Base-by-base conservation (phyloP, 495 filamentous ascomycete genomes). In the Penicillium arizonense region DNA sequence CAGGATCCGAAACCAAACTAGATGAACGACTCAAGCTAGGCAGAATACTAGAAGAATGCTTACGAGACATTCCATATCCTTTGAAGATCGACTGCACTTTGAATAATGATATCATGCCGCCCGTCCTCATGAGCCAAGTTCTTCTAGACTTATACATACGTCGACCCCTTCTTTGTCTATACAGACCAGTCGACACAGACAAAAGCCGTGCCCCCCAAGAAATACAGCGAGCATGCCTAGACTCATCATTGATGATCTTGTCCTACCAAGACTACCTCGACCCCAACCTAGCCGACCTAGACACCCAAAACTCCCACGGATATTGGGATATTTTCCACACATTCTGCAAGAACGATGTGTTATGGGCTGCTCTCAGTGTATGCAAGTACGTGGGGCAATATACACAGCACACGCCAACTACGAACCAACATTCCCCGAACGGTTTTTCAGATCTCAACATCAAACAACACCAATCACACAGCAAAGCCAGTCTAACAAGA, bases 241-340 rank as follows among this genome's bases (percentile, higher is more conserved):
- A 67, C 7, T 62, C 58, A 4, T 63, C 58, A 1, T 36, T 65
- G 1, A 50, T 40, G 2, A 47, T 67, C 14, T 28, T 70, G 8
- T 63, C 63, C 12, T 63, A 63, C 14, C 64, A 67, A 40, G 62
- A 65, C 20, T 51, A 58, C 18, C 65, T 70, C 32, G 67, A 67
- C 24, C 64, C 67, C 6, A 55, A 34, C 7, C 38, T 61, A 9
- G 36, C 53, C 2, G 59, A 63, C 16, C 45, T 57, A 35, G 57
- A 65, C 12, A 20, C 53, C 1, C 42, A 43, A 14, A 49, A 55
- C 11, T 52, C 45, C 5, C 55, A 33, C 18, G 13, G 37, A 12
- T 64, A 58, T 45, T 70, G 64, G 67, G 50, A 65, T 24, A 38
- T 58, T 3, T 67, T 63, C 47, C 58, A 63, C 21, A 42, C 34